Conservation (phyloP, 2,329 filamentous ascomycete genomes). For the Calonectria montana region DNA sequence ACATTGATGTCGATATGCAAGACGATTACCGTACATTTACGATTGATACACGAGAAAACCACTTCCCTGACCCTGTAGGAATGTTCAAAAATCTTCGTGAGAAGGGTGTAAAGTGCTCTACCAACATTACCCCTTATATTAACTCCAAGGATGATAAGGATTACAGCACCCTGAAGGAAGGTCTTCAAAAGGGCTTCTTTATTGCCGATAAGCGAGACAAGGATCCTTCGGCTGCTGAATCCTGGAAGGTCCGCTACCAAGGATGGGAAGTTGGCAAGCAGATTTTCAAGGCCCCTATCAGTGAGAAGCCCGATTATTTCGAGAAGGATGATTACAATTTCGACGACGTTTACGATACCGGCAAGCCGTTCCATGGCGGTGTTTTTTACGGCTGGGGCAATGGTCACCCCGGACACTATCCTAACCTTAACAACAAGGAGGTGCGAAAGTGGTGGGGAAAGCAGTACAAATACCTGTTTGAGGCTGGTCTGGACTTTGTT, state of each 20-base stretch:
- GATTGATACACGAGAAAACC: neutral
- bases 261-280: neutral
- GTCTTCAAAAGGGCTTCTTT: neutral
- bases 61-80: neutral
- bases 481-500: constrained; percentile 2
- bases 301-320: neutral
- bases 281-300: neutral
- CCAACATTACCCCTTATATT: constrained; percentile 12
- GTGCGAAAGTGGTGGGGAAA: constrained; percentile 2
- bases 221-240: neutral
- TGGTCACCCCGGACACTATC: neutral
- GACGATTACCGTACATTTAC: constrained; percentile 18
- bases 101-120: constrained; percentile 7
- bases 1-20: constrained; percentile 13
- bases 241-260: neutral
- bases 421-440: neutral
- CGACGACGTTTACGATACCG: neutral
- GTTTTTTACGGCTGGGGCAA: constrained; percentile 1
- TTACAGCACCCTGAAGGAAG: neutral
- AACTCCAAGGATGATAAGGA: neutral
- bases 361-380: constrained; percentile 11
- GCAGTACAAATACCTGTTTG: constrained; percentile 9
- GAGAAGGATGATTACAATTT: constrained; percentile 6
- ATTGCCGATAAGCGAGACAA: neutral
- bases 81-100: neutral